Evolutionary conservation across 2,329 filamentous ascomycete genomes (phyloP).

Genomic region (Colletotrichum echinochloae): DNA sequence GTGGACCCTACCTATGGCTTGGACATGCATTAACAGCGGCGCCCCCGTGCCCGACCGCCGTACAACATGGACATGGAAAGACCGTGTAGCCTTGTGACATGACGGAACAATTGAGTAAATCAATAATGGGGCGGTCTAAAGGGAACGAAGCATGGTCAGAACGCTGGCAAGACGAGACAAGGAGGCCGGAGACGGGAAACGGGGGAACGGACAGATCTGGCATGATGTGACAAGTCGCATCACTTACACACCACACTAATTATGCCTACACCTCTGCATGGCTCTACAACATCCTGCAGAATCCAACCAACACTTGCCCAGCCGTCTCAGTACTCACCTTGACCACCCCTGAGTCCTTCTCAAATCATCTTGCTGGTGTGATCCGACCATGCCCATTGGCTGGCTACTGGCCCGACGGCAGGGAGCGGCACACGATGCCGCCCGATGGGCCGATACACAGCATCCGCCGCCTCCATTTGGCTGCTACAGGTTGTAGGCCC

Average conservation of each 20-base stretch:
- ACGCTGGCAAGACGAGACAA: constrained; percentile 20
- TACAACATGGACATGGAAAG: constrained; percentile 6
- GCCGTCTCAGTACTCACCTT: constrained; percentile 8
- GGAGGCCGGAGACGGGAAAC: constrained; percentile 10
- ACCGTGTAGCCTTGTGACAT: not conserved
- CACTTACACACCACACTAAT: not conserved
- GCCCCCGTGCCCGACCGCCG: constrained; percentile 13
- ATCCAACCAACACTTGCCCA: constrained; percentile 14
- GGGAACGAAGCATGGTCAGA: constrained; percentile 12
- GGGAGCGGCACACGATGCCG: constrained; percentile 14
- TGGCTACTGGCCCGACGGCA: constrained; percentile 22
- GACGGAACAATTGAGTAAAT: constrained; percentile 6
- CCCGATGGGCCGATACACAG: constrained; percentile 20
- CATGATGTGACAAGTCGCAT: constrained; percentile 31
- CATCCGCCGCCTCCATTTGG: constrained; percentile 7
- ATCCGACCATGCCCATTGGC: constrained; percentile 14
- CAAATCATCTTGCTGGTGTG: constrained; percentile 4
- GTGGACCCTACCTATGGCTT: constrained; percentile 8
- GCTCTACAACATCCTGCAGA: constrained; percentile 8
- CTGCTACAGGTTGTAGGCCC: constrained; percentile 1
- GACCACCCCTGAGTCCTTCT: not conserved
- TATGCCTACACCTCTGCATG: not conserved
- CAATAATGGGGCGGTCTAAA: not conserved
- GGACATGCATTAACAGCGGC: constrained; percentile 15
- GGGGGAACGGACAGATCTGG: constrained; percentile 28